These are phyloP conservation scores for Nakazawaea ambrosiae DNA, from an alignment of 805 yeast species.

Conservation along the genomic window DNA sequence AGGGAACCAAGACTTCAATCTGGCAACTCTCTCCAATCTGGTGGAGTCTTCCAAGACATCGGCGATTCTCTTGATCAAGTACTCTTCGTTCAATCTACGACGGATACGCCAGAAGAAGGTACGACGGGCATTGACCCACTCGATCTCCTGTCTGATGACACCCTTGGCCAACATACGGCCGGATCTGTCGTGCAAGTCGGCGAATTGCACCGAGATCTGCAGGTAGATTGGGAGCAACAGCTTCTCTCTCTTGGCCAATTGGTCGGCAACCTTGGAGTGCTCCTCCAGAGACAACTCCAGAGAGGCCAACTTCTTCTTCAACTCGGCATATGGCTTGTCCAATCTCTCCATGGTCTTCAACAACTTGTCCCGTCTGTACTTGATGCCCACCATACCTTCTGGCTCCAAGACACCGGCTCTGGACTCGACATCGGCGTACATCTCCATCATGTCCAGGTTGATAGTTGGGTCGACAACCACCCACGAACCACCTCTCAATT, in stretches of 20 bases:
- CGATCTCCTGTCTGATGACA: slow-evolving; percentile 74
- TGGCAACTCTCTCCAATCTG: slow-evolving; percentile 77
- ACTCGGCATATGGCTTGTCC: slow-evolving; percentile 65
- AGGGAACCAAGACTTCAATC: slow-evolving; percentile 85
- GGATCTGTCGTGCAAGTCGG: slow-evolving; percentile 95
- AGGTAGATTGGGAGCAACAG: slow-evolving; percentile 78
- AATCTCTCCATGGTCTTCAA: slow-evolving; percentile 87
- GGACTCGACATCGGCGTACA: slow-evolving; percentile 95
- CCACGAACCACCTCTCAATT: slow-evolving; percentile 99
- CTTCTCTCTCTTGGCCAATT: slow-evolving; percentile 74
- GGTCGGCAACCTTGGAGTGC: slow-evolving; percentile 53
- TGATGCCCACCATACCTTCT: slow-evolving; percentile 98
- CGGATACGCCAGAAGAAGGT: slow-evolving; percentile 98
- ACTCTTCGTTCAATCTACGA: slow-evolving; percentile 91
- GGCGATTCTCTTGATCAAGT: slow-evolving; percentile 67
- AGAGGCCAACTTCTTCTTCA: slow-evolving; percentile 54
- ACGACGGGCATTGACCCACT: slow-evolving; percentile 86
- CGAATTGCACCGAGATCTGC: slow-evolving; percentile 92
- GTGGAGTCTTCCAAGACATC: slow-evolving; percentile 48
- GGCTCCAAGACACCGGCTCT: slow-evolving; percentile 99
- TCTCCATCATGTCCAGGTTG: slow-evolving; percentile 96
- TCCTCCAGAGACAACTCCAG: slow-evolving; percentile 53
- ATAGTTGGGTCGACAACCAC: slow-evolving; percentile 99
- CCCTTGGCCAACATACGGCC: slow-evolving; percentile 97
- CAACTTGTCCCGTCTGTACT: slow-evolving; percentile 90